Evolutionary conservation across 164 flowering plant species (phyloP), one percentile per base, ranked within the genome.

Genomic region (Umbilicus rupestris): DNA sequence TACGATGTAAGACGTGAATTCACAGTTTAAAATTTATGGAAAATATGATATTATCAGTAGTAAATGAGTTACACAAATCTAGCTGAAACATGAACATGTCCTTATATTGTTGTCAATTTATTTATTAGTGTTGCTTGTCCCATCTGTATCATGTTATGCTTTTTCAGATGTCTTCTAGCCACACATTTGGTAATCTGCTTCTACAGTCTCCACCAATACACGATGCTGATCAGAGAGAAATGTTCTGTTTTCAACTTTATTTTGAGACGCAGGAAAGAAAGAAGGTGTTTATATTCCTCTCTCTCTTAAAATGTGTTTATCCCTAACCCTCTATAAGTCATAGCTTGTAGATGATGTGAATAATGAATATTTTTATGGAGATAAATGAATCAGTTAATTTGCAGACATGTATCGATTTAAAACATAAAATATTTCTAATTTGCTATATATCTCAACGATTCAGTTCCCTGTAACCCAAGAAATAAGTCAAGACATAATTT

Each of bases 181-280:
- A 85, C 46, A 80, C 81, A 60, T 57, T 39, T 73, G 97, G 99
- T 37, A 78, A 82, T 35, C 74, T 92, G 64, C 79, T 92, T 47
- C 80, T 92, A 80, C 90, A 83, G 69, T 81, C 96, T 72, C 88
- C 97, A 44, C 70, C 84, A 20, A 46, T 73, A 30, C 69, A 80
- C 76, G 96, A 88, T 72, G 57, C 73, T 71, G 97, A 92, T 77
- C 88, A 87, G 68, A 84, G 99, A 74, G 87, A 87, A 57, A 79
- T 86, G 75, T 95, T 95, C 74, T 81, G 80, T 65, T 47, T 89
- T 41, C 89, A 81, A 75, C 82, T 95, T 69, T 76, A 73, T 65
- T 91, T 97, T 3, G 97, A 90, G 72, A 78, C 49, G 63, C 67
- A 77, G 55, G 69, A 68, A 39, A 77, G 68, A 41, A 77, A 14